Evolutionary conservation across 2,329 filamentous ascomycete genomes (phyloP), one percentile per base, ranked within the genome.

Genomic region (Ophiognomonia clavigignenti-juglandacearum): DNA sequence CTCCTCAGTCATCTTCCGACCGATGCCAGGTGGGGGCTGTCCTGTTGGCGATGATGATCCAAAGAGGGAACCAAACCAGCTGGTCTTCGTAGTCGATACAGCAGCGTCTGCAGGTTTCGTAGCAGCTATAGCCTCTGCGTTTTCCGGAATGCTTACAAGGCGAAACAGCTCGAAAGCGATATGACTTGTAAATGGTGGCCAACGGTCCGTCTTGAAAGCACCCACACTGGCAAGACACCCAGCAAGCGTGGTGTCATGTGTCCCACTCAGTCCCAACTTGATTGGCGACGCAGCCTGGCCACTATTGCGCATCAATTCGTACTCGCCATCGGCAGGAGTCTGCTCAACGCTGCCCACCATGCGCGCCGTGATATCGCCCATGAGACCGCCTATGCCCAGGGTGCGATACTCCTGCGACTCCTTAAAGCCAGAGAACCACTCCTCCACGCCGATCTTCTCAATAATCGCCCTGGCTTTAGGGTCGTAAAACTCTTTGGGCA

Each of bases 141-240:
- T 55, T 47, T 23, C 53, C 35, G 16, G 56, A 9, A 31, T 45
- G 37, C 64, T 57, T 34, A 68, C 62, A 55, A 79, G 76, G 34
- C 78, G 81, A 72, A 97, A 96, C 52, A 97, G 75, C 66, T 98
- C 93, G 45, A 98, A 73, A 26, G 93, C 91, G 54, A 98, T 77
- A 58, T 95, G 90, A 57, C 87, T 92, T 0, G 92, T 96, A 61
- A 92, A 98, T 0, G 90, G 91, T 1, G 93, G 93, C 93, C 93
- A 98, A 29, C 77, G 75, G 39, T 78, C 78, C 18, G 71, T 70
- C 35, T 87, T 73, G 61, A 88, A 93, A 3, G 86, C 86, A 3
- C 92, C 93, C 6, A 97, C 67, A 55, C 87, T 88, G 14, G 84
- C 71, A 23, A 98, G 70, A 2, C 89, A 72, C 1, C 79, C 87